Evolutionary conservation across 225 moss, liverwort and hornwort genomes (phyloP).

Genomic region (Bryum argenteum): DNA sequence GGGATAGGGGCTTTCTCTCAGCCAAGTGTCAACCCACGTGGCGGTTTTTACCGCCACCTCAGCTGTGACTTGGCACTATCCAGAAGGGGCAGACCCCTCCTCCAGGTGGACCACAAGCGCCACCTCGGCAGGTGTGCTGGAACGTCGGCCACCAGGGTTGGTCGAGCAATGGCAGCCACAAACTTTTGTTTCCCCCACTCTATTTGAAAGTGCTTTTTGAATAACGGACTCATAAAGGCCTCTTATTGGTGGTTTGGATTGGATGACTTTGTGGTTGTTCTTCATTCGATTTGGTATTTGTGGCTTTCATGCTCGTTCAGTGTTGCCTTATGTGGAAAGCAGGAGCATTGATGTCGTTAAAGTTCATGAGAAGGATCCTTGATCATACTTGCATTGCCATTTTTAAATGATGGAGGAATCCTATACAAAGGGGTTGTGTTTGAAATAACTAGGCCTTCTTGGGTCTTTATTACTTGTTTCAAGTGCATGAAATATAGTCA

Average conservation of each 20-base stretch:
- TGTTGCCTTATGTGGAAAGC: no score
- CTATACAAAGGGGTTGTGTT: no score
- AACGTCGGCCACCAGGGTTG: constrained; percentile 22
- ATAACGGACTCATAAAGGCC: background rate
- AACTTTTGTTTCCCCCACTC: background rate
- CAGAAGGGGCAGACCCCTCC: background rate
- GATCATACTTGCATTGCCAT: no score
- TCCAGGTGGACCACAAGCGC: constrained; percentile 27
- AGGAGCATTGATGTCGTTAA: no score
- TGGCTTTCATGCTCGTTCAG: no score
- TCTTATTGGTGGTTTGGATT: background rate
- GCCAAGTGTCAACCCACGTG: constrained; percentile 33
- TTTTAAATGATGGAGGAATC: no score
- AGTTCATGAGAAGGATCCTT: no score
- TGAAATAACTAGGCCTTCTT: no score
- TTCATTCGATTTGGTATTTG: no score
- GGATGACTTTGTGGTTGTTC: background rate
- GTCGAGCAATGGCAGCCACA: constrained; percentile 13
- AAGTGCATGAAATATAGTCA: no score
- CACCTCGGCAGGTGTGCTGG: constrained; percentile 34
- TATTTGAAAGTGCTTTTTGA: background rate
- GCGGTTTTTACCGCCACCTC: constrained; percentile 35
- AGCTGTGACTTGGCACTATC: constrained; percentile 32
- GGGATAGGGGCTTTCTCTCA: constrained; percentile 23
- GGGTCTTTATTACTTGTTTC: no score